Evolutionary conservation across 352 stramenopile species (phyloP), one percentile per base, ranked within the genome.

Genomic region (Globisporangium middletonii): DNA sequence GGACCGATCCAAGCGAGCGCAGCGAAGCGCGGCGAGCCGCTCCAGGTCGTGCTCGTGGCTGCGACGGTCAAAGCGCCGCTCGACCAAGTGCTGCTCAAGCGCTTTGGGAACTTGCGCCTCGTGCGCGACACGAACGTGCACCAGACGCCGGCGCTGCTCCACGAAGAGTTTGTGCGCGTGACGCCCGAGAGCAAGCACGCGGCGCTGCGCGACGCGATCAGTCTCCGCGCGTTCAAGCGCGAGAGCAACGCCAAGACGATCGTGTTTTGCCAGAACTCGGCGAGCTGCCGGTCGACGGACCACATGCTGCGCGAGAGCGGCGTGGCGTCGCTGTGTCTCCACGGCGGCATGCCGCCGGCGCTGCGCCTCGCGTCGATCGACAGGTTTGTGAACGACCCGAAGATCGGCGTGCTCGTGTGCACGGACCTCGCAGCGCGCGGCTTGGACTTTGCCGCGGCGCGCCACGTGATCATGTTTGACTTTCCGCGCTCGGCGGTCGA

Each of bases 391-490:
- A 60, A 68, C n/a, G 63, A 74, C 53, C 27, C 67, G 13, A 52
- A 68, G 12, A 63, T 82, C 26, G 71, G 76, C 41, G 81, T 98
- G 26, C 68, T 98, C 23, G 88, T 98, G 44, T 98, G 90, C 58
- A 98, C 92, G 1, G 93, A 98, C 65, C 64, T 98, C 28, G 95
- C 90, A 6, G 88, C 86, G n/a, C 77, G 95, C 44, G 93, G 95
- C 33, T 69, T 98, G 45, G 90, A 98, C 68, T 85, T 98, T 47
- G 75, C 83, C 9, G 68, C 74, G 16, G 89, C 98, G 15, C 86
- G 86, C 58, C 88, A 94, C 48, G 88, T 98, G 12, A 73, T 98
- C 18, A 96, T 98, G 72, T 88, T 97, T 47, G 91, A 98, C 69
- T 98, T 98, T 62, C 92, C 94, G 0, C 77, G 77, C 30, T 95